Percentiles rank a stretch among this genome's conserved stretches.
Evolutionary conservation across 805 yeast genomes (phyloP).

Genomic region (Ogataea polymorpha): DNA sequence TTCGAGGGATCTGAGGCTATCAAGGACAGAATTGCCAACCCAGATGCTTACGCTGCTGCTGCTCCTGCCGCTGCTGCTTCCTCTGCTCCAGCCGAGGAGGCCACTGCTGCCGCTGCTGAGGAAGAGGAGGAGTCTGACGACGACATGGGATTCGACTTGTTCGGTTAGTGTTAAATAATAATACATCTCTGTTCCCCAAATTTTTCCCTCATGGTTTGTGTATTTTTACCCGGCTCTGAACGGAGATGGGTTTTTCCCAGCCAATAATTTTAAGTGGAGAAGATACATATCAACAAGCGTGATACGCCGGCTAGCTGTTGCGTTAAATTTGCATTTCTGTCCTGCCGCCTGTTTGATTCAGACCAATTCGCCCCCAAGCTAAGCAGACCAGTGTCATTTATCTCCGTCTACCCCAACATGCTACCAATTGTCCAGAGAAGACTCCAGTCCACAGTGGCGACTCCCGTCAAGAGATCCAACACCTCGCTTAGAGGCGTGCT

Average conservation of each 20-base stretch:
- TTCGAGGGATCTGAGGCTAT: slow-evolving; percentile 98
- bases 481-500: slow-evolving; percentile 42
- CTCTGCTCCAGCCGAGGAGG: slow-evolving; percentile 56
- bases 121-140: slow-evolving; percentile 64
- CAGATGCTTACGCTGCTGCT: slow-evolving; percentile 99
- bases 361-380: neutral
- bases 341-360: neutral
- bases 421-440: slow-evolving; percentile 15
- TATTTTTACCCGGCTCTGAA: slow-evolving; percentile 8
- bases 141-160: slow-evolving; percentile 99
- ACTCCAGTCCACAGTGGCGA: slow-evolving; percentile 22
- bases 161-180: slow-evolving; percentile 62
- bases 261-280: slow-evolving; percentile 11
- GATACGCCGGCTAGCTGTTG: neutral
- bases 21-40: slow-evolving; percentile 99
- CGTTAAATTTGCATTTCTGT: neutral
- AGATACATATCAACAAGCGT: slow-evolving; percentile 5
- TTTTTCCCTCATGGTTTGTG: neutral
- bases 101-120: slow-evolving; percentile 70
- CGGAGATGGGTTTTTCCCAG: neutral
- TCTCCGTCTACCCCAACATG: slow-evolving; percentile 12
- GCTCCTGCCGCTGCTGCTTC: slow-evolving; percentile 93
- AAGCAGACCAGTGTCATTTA: neutral
- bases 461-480: slow-evolving; percentile 19
- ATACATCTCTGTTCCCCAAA: neutral